These are phyloP conservation scores for Xylaria acuta DNA, from an alignment of 495 filamentous ascomycete species.

Conservation along the genomic window DNA sequence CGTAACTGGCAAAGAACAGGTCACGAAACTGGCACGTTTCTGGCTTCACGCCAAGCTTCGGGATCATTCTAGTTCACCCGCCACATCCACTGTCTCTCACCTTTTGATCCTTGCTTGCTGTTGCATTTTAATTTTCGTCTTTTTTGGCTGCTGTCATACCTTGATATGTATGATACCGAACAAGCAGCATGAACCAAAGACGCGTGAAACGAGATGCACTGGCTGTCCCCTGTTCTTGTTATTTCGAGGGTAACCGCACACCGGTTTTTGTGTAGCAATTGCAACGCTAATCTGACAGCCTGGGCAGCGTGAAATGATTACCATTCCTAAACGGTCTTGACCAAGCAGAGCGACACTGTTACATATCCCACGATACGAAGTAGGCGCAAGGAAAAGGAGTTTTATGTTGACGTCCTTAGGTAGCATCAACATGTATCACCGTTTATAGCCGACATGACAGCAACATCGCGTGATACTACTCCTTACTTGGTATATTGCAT, in stretches of 20 bases:
- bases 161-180: neutral
- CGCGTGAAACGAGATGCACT: slow-evolving; percentile 11
- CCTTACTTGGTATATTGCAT: neutral
- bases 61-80: slow-evolving; percentile 4
- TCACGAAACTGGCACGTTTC: slow-evolving; percentile 10
- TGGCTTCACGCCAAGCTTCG: slow-evolving; percentile 15
- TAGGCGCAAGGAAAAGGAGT: neutral
- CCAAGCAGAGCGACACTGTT: slow-evolving; percentile 1
- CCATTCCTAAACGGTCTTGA: neutral
- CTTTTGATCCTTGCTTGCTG: neutral
- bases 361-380: slow-evolving; percentile 1
- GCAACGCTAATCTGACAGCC: slow-evolving; percentile 3
- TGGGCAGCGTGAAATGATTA: neutral
- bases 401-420: neutral
- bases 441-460: slow-evolving; percentile 21
- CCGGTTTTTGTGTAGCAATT: slow-evolving; percentile 22
- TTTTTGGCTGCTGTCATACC: slow-evolving; percentile 9
- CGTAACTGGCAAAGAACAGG: neutral
- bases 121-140: neutral
- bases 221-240: neutral
- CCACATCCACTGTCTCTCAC: neutral
- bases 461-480: neutral
- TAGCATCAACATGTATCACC: slow-evolving; percentile 8
- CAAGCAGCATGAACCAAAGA: slow-evolving; percentile 6
- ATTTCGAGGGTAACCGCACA: neutral